A percentile compares a stretch with the other conserved stretches of the same genome.
Evolutionary conservation across 306 rosid genomes (phyloP).

Genomic region (Senna tora): DNA sequence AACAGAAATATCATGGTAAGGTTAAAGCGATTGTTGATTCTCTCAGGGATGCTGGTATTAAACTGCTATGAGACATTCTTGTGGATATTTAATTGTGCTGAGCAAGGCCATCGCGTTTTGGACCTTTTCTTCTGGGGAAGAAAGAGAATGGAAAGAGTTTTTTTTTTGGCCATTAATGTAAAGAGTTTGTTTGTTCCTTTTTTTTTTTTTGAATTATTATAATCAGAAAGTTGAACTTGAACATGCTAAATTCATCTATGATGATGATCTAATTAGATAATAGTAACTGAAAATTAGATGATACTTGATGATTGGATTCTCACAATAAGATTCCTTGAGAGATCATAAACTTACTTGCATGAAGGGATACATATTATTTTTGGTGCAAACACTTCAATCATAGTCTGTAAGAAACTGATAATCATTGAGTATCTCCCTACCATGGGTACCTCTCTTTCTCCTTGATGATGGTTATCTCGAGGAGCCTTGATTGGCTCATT

Average conservation of each 20-base stretch:
- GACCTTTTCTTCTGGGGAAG: slow-evolving; percentile 12
- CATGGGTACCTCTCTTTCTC: background rate
- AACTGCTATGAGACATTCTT: slow-evolving; percentile 55
- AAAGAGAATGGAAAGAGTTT: background rate
- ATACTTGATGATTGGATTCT: background rate
- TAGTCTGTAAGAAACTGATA: background rate
- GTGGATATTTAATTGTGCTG: slow-evolving; percentile 26
- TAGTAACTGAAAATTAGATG: background rate
- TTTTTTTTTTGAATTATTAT: background rate
- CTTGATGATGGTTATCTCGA: background rate
- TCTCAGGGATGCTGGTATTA: slow-evolving; percentile 74
- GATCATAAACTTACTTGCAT: background rate
- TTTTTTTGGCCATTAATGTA: too few species aligned
- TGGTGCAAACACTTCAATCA: background rate
- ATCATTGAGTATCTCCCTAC: background rate
- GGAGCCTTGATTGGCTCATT: background rate
- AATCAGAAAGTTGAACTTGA: background rate
- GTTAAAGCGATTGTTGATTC: slow-evolving; percentile 82
- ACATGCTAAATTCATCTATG: background rate
- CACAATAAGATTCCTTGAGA: background rate
- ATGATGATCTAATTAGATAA: background rate
- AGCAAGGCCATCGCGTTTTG: slow-evolving; percentile 20
- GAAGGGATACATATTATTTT: background rate
- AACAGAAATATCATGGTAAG: slow-evolving; percentile 94
- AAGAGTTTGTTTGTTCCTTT: background rate